Evolutionary conservation across 2,329 filamentous ascomycete species (phyloP).

Genomic region (Penicillium sp.): DNA sequence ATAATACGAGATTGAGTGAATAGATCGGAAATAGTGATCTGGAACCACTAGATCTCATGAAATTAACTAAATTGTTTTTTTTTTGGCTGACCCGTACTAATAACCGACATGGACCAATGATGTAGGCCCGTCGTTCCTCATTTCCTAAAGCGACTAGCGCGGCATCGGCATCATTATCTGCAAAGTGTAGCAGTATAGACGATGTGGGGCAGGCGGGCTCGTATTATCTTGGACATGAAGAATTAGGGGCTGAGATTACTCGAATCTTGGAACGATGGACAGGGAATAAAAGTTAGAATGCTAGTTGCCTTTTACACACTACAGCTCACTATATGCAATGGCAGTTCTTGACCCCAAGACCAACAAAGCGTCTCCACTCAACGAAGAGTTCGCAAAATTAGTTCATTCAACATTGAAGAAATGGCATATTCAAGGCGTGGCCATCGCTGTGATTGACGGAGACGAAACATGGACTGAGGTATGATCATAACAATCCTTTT

Average conservation of each 20-base stretch:
- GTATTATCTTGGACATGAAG: neutral
- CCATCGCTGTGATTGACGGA: slow-evolving; percentile 13
- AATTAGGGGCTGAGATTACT: neutral
- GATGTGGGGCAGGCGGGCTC: neutral
- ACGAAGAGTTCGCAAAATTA: neutral
- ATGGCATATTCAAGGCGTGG: slow-evolving; percentile 8
- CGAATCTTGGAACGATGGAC: neutral
- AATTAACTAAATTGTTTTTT: too few relatives aligned
- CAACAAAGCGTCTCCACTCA: neutral
- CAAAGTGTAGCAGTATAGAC: neutral
- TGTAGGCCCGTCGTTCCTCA: neutral
- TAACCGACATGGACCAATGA: neutral
- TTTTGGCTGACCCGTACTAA: neutral
- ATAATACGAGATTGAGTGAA: neutral
- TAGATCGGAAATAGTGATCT: neutral
- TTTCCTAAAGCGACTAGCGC: neutral
- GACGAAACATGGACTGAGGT: slow-evolving; percentile 10
- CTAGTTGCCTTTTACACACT: neutral
- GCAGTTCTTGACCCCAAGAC: neutral
- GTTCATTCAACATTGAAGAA: neutral
- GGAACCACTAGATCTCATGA: too few relatives aligned
- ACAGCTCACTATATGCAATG: neutral
- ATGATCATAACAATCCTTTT: neutral
- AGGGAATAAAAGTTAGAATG: neutral
- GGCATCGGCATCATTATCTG: neutral